Conservation (phyloP, 108 stramenopile species). For the Ochromonas danica region DNA sequence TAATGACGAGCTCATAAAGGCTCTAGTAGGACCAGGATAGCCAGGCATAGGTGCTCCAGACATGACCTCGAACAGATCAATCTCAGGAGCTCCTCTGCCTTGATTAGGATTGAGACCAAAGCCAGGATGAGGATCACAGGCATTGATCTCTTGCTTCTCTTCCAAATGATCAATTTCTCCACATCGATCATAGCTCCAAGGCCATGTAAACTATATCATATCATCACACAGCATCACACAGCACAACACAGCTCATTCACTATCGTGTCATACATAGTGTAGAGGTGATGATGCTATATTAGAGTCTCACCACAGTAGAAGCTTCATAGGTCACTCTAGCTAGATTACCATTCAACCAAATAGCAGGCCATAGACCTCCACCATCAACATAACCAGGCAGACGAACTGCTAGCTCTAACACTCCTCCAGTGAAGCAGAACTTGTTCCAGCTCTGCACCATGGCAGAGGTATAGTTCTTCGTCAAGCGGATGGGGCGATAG, state of each 20-base stretch:
- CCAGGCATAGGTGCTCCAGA: not conserved
- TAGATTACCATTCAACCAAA: slow-evolving; percentile 82
- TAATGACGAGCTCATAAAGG: not conserved
- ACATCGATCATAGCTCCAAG: slow-evolving; percentile 78
- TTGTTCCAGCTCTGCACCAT: slow-evolving; percentile 82
- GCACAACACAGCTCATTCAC: not conserved
- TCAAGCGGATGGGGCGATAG: not conserved
- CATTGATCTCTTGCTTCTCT: slow-evolving; percentile 70
- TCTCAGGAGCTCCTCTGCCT: slow-evolving; percentile 83
- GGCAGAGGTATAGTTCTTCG: slow-evolving; percentile 19
- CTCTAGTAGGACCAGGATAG: not conserved
- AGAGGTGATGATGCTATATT: too few relatives aligned
- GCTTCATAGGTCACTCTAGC: slow-evolving; percentile 84
- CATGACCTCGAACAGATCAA: slow-evolving; percentile 35
- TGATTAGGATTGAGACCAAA: slow-evolving; percentile 66
- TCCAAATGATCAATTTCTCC: slow-evolving; percentile 46
- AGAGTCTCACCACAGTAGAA: slow-evolving; percentile 57
- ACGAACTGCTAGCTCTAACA: slow-evolving; percentile 75
- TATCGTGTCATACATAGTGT: not conserved
- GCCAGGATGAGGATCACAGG: slow-evolving; percentile 70
- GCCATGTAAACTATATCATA: slow-evolving; percentile 69
- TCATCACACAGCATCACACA: not conserved
- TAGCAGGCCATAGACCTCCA: slow-evolving; percentile 84
- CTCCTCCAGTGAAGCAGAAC: slow-evolving; percentile 83
- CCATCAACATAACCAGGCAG: slow-evolving; percentile 67